phyloP scores from a whole-genome alignment of 306 rosid species.

The Ormosia semicastrata region DNA sequence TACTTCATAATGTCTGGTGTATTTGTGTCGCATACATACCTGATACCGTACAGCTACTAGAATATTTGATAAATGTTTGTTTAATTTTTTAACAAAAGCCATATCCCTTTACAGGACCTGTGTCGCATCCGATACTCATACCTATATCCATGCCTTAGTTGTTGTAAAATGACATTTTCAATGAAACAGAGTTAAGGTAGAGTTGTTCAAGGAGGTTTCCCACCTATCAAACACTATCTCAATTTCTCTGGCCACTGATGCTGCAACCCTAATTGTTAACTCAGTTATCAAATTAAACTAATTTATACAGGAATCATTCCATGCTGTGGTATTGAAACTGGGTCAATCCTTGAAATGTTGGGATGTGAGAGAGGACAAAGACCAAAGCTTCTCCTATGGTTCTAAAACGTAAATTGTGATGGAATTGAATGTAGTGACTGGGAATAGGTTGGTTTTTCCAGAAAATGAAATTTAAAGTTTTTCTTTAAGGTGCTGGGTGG shows the following conservation, averaged over 20 bases:
- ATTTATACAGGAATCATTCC: neutral
- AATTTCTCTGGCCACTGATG: neutral
- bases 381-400: neutral
- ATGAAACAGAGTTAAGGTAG: neutral
- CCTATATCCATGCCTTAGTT: neutral
- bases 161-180: neutral
- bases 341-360: neutral
- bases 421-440: neutral
- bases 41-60: too few relatives aligned
- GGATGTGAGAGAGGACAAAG: neutral
- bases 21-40: too few relatives aligned
- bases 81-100: too few relatives aligned
- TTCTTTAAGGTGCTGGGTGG: neutral
- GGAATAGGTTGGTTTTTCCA: neutral
- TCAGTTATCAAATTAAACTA: neutral
- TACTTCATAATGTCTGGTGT: too few relatives aligned
- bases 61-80: too few relatives aligned
- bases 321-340: neutral
- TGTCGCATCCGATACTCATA: too few relatives aligned
- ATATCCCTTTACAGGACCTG: too few relatives aligned
- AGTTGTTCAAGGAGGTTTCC: constrained; percentile 16
- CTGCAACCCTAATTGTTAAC: neutral
- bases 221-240: neutral
- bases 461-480: neutral
- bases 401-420: neutral